Conservation (phyloP, 2,329 filamentous ascomycete genomes). For the Fusarium bulbicola region DNA sequence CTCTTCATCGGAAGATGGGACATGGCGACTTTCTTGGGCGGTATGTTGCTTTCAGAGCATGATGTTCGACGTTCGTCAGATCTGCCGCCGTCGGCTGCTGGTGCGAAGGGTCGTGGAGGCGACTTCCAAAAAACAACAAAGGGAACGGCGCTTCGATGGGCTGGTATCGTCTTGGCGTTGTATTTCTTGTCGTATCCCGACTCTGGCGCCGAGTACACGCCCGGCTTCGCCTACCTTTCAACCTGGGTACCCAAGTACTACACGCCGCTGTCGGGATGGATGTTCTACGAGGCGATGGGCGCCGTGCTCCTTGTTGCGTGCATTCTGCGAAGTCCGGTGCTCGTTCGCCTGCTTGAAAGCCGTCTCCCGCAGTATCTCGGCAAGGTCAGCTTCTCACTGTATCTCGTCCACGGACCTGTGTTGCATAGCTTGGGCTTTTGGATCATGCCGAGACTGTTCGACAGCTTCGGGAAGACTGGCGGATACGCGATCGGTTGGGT, state of each 20-base stretch:
- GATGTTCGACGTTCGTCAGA: slow-evolving; percentile 45
- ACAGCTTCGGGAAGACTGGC: slow-evolving; percentile 44
- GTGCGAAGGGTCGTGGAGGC: background rate
- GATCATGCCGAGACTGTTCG: slow-evolving; percentile 56
- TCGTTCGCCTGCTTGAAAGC: slow-evolving; percentile 45
- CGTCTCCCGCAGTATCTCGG: slow-evolving; percentile 50
- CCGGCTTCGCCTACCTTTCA: slow-evolving; percentile 48
- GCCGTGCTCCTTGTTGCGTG: slow-evolving; percentile 50
- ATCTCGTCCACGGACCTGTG: slow-evolving; percentile 62
- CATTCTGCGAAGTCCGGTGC: slow-evolving; percentile 45
- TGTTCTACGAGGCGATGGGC: slow-evolving; percentile 52
- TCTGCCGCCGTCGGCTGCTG: slow-evolving; percentile 22
- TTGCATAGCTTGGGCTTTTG: slow-evolving; percentile 69
- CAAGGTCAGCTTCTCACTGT: slow-evolving; percentile 53
- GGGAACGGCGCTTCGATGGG: slow-evolving; percentile 41
- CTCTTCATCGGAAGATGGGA: slow-evolving; percentile 51
- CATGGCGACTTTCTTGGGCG: slow-evolving; percentile 52
- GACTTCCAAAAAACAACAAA: slow-evolving; percentile 12
- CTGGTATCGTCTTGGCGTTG: slow-evolving; percentile 45
- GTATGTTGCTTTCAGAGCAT: slow-evolving; percentile 49
- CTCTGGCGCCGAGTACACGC: slow-evolving; percentile 50
- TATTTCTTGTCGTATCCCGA: slow-evolving; percentile 54
- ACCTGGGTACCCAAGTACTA: slow-evolving; percentile 50
- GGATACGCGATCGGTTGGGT: slow-evolving; percentile 48
- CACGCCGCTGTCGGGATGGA: slow-evolving; percentile 49